Evolutionary conservation across 495 filamentous ascomycete species (phyloP), one percentile per base, ranked within the genome.

Genomic region (Daldinia concentrica): DNA sequence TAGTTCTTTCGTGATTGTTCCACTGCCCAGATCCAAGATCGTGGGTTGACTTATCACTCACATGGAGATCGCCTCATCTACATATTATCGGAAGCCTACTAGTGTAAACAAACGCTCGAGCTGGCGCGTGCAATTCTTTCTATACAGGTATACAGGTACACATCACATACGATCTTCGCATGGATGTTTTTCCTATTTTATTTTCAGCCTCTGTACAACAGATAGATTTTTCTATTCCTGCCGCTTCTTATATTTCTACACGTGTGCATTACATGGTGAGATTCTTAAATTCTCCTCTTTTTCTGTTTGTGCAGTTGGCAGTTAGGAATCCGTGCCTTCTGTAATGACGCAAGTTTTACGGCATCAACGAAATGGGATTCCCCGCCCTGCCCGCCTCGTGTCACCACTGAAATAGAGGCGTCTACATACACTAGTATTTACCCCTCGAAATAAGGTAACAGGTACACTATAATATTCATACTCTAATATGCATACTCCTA

Each of bases 281-380:
- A 69, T 62, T 30, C 24, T 45, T 26, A 30, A 22, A 45, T 26
- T n/a, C n/a, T 57, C 39, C 17, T 11, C 37, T 62, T 32, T 12
- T 41, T 12, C 58, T 52, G n/a, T 52, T 57, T 58, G 43, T 32
- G 24, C 7, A 63, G 34, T 27, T 62, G 32, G 4, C 34, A 36
- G 12, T 14, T 36, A 36, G 36, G 55, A 61, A 29, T 27, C 45
- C 19, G 32, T 58, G 14, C 14, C 30, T 56, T 14, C 50, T 15
- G 22, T 12, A 32, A 73, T 73, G 71, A 73, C 71, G 71, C 71
- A 73, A 73, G 12, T 69, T 24, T 73, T 73, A 69, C 37, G 66
- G 71, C 62, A 73, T 66, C 66, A 69, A 17, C 50, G 17, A 51
- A 64, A 41, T 57, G 6, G 9, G 7, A 34, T 36, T 52, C 56